Base-by-base conservation (phyloP, 106 monocot species). In the Dioscorea zingiberensis region DNA sequence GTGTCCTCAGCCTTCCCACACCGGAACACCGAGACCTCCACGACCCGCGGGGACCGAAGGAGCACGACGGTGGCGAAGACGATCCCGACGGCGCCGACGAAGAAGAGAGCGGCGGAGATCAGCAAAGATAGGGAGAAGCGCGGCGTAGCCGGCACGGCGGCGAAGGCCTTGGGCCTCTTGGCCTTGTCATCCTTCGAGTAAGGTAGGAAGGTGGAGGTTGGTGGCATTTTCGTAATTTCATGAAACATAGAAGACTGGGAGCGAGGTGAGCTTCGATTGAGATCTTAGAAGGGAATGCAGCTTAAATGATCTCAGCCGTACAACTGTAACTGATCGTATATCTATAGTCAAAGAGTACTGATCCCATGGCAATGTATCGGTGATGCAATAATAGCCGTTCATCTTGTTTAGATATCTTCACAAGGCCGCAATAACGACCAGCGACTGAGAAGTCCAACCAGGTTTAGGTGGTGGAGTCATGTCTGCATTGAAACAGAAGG, bases 121-220 rank as follows among this genome's bases (percentile, higher is more conserved):
- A 63, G 3, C 10, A 63, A 22, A 18, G 27, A 44, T 0, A 46
- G 38, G 28, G 63, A 21, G 38, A 29, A 3, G 18, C 63, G 63
- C 10, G 44, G 38, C 45, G 63, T 18, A 3, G n/a, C 21, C 6
- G 27, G 63, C 28, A 26, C 18, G 22, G 38, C 16, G 12, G 60
- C 21, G 30, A 60, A 60, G 13, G 38, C 9, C 45, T 18, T 17
- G 45, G 19, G 44, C 21, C 38, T 44, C 44, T 22, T 44, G 5
- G 44, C 8, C 38, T 63, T 63, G 44, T 63, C 63, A 21, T 63
- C 63, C n/a, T 63, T 63, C 44, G 63, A 63, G 63, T 63, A 63
- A 13, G 63, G 63, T 3, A 45, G 45, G 45, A 18, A 46, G 21
- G 28, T 7, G 21, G 45, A 44, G 30, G 45, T 7, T 13, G 63